These are phyloP conservation scores for Neonothopanus nambi DNA, from an alignment of 1,284 basidiomycete species.

Conservation along the genomic window DNA sequence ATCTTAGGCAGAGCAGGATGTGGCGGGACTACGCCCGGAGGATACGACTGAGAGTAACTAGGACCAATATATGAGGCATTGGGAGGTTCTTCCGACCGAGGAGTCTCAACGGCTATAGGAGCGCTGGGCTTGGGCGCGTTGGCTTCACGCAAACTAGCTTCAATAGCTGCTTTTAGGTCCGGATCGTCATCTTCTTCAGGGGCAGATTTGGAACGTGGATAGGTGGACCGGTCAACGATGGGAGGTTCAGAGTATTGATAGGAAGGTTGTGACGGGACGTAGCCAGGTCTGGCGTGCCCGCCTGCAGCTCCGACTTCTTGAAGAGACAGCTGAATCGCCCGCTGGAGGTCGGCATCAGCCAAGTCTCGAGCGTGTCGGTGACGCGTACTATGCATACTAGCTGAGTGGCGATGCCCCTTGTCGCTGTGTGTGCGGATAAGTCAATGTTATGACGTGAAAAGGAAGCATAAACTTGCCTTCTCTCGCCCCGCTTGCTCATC, in stretches of 20 bases:
- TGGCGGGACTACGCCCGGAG: constrained; percentile 41
- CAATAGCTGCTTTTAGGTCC: constrained; percentile 92
- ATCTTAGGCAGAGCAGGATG: constrained; percentile 49
- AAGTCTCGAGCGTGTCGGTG: constrained; percentile 61
- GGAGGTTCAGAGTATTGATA: constrained; percentile 78
- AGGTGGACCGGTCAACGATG: constrained; percentile 54
- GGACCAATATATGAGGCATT: constrained; percentile 34
- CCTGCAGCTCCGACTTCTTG: constrained; percentile 67
- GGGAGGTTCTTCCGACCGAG: constrained; percentile 43
- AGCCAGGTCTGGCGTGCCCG: constrained; percentile 56
- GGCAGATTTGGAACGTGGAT: constrained; percentile 37
- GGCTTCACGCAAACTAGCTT: constrained; percentile 89
- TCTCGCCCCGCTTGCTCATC: constrained; percentile 61
- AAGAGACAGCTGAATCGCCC: constrained; percentile 91
- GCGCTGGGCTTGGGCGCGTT: constrained; percentile 80
- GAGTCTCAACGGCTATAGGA: constrained; percentile 60
- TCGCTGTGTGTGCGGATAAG: constrained; percentile 44
- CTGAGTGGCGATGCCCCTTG: constrained; percentile 46
- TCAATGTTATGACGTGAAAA: neutral
- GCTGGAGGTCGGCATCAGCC: constrained; percentile 88
- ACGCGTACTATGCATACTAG: constrained; percentile 47
- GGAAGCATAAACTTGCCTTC: constrained; percentile 37
- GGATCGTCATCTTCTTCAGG: constrained; percentile 88
- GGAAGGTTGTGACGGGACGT: constrained; percentile 63
- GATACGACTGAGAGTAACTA: constrained; percentile 44